Evolutionary conservation across 2,329 filamentous ascomycete species (phyloP).

Genomic region (Sclerotinia trifoliorum): DNA sequence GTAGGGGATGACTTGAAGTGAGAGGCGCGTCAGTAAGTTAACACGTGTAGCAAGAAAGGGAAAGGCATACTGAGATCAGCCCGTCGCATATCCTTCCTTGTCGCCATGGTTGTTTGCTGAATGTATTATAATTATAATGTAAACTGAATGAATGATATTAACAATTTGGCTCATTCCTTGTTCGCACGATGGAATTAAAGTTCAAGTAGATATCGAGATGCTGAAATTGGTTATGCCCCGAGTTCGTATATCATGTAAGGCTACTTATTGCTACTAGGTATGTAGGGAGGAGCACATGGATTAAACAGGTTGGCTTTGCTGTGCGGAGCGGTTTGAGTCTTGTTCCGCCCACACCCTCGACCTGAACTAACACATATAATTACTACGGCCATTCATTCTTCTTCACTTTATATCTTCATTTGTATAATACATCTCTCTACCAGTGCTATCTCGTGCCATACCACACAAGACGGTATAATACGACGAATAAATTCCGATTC

Average conservation of each 20-base stretch:
- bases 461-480: background rate
- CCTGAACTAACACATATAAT: background rate
- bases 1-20: conserved; percentile 77
- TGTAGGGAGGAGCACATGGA: background rate
- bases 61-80: conserved; percentile 63
- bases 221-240: background rate
- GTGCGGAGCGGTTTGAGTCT: background rate
- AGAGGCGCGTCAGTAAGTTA: background rate
- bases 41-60: background rate
- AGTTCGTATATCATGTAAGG: background rate
- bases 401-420: conserved; percentile 4
- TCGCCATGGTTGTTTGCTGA: conserved; percentile 52
- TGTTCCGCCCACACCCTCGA: background rate
- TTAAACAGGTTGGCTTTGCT: background rate
- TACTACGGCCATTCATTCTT: background rate
- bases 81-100: conserved; percentile 68
- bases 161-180: background rate
- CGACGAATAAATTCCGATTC: background rate
- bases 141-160: background rate
- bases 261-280: too few species aligned
- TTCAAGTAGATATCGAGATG: background rate
- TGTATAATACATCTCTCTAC: background rate
- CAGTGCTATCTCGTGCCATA: background rate
- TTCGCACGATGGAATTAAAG: background rate
- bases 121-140: background rate